phyloP scores from a whole-genome alignment of 2,329 filamentous ascomycete genomes.

The Ceratocystis cubensis region DNA sequence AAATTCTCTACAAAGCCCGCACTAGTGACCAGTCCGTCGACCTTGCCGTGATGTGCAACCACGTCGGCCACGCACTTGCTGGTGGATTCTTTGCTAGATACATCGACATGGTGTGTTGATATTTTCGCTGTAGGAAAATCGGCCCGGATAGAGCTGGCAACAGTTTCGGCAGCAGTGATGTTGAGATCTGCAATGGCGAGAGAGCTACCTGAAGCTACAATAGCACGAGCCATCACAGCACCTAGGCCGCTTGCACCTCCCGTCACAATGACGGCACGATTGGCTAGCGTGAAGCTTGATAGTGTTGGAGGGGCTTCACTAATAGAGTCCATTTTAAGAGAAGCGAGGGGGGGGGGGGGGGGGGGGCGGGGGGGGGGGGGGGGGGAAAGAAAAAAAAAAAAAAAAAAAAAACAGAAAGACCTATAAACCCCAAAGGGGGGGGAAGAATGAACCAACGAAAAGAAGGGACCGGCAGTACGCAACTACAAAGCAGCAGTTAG shows the following conservation, averaged over 20 bases:
- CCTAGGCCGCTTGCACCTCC: slow-evolving; percentile 82
- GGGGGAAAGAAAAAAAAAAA: too few relatives aligned
- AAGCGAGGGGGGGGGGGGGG: too few relatives aligned
- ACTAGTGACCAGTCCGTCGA: slow-evolving; percentile 89
- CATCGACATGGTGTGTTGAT: slow-evolving; percentile 62
- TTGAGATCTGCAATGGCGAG: slow-evolving; percentile 91
- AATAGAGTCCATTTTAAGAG: neutral
- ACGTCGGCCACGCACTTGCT: slow-evolving; percentile 6
- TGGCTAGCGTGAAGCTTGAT: slow-evolving; percentile 74
- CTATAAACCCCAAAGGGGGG: too few relatives aligned
- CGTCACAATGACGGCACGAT: slow-evolving; percentile 71
- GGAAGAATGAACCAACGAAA: too few relatives aligned
- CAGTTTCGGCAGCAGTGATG: slow-evolving; percentile 26
- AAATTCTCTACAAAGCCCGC: slow-evolving; percentile 96
- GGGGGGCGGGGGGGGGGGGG: too few relatives aligned
- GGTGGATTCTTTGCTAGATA: slow-evolving; percentile 15
- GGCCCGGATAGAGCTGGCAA: neutral
- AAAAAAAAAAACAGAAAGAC: too few relatives aligned
- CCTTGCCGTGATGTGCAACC: slow-evolving; percentile 58
- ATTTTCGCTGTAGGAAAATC: slow-evolving; percentile 32
- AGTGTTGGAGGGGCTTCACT: slow-evolving; percentile 47
- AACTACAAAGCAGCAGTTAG: too few relatives aligned
- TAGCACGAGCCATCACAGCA: slow-evolving; percentile 82
- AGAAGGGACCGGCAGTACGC: too few relatives aligned
- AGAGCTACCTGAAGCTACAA: slow-evolving; percentile 78